A percentile compares a stretch with the other conserved stretches of the same genome.
Conservation (phyloP, 202 grass and related monocot species). For the Panicum hallii region DNA sequence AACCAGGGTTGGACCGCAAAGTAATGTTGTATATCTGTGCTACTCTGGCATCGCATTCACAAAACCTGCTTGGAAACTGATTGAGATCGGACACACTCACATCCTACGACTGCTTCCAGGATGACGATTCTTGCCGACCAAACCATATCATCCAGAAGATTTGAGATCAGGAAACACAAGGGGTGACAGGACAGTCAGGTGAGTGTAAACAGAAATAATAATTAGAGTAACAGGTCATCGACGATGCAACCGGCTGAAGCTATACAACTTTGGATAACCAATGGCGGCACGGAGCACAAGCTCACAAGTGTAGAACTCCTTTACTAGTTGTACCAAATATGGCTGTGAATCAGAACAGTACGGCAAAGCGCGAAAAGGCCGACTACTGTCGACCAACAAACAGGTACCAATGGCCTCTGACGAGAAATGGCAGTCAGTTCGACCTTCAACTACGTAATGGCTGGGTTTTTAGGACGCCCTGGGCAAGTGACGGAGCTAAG, state of each 20-base stretch:
- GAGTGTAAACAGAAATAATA: not conserved
- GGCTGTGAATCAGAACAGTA: constrained; percentile 38
- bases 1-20: not conserved
- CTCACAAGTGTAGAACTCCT: constrained; percentile 25
- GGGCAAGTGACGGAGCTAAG: not conserved
- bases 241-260: constrained; percentile 11
- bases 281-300: not conserved
- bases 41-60: not conserved
- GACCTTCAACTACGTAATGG: constrained; percentile 19
- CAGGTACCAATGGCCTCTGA: constrained; percentile 21
- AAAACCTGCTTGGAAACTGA: not conserved
- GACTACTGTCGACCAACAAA: constrained; percentile 50
- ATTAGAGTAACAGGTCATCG: not conserved
- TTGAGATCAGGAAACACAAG: not conserved
- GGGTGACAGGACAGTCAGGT: not conserved
- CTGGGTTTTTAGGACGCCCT: not conserved
- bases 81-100: not conserved
- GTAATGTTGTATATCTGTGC: not conserved
- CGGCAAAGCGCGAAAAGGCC: constrained; percentile 17
- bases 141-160: not conserved
- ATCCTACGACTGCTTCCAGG: not conserved
- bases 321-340: constrained; percentile 30
- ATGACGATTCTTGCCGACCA: not conserved
- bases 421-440: constrained; percentile 50
- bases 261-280: constrained; percentile 41